A percentile compares a stretch with the other conserved stretches of the same genome.
Conservation (phyloP, 441 rosid species). For the Arabidopsis hybrid region DNA sequence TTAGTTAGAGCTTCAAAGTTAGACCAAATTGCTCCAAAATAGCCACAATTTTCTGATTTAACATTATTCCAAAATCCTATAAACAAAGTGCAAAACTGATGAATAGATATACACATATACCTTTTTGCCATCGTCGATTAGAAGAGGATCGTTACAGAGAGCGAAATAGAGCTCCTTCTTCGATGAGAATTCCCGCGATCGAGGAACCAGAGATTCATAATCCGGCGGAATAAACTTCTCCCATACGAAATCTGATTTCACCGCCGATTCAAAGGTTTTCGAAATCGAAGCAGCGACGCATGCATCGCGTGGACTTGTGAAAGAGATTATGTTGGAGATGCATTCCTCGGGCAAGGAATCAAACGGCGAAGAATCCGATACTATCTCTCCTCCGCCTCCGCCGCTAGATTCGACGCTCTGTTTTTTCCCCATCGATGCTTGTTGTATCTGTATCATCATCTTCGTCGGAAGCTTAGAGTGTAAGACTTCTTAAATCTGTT, state of each 20-base stretch:
- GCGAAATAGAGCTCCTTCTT: neutral
- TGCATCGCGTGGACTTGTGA: constrained; percentile 46
- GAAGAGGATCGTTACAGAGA: neutral
- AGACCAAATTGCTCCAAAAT: no score
- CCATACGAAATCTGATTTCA: neutral
- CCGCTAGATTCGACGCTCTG: no score
- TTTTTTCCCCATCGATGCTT: no score
- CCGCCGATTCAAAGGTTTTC: neutral
- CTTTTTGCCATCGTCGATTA: neutral
- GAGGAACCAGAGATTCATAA: neutral
- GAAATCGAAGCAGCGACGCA: constrained; percentile 41
- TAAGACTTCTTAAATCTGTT: neutral
- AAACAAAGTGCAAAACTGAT: no score
- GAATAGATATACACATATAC: neutral
- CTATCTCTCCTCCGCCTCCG: no score
- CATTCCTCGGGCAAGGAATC: neutral
- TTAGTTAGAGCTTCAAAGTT: no score
- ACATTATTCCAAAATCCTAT: no score
- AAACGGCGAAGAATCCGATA: neutral
- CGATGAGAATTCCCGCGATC: neutral
- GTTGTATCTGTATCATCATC: neutral
- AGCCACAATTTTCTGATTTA: no score
- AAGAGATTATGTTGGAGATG: constrained; percentile 37
- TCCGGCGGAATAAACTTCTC: constrained; percentile 3
- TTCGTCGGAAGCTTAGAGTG: neutral